Base-by-base conservation (phyloP, 2,329 filamentous ascomycete species). In the Penicillium sp. region DNA sequence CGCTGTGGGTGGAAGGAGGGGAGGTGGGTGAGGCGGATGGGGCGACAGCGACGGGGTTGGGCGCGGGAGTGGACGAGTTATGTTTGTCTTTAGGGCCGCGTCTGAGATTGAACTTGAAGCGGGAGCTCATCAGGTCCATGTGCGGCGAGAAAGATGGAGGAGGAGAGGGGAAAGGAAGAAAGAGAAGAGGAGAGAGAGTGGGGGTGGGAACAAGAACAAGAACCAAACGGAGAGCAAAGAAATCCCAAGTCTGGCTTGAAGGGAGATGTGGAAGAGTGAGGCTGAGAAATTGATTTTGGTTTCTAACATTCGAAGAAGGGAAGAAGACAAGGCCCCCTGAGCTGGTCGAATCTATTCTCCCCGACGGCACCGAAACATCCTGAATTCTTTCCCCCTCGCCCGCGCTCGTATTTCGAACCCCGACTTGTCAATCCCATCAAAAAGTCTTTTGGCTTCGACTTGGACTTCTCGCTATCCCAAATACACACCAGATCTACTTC, bases 71-170 rank as follows among this genome's bases (percentile, higher is more conserved):
- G n/a, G 57, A 59, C 56, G 52, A 37, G 25, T 38, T 46, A 45
- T 44, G 29, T 41, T 46, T 59, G 57, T 55, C 33, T 30, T 28
- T 28, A 6, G 25, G 25, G 25, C 25, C 12, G 25, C 10, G 25
- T 11, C 9, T 27, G 6, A 27, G 11, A n/a, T 27, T 27, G 25
- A 27, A 66, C 60, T 70, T 72, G 48, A 73, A 65, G 55, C 69
- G 66, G 58, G 69, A 68, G 64, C 64, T 73, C 69, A 74, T 73
- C 59, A 65, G 63, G 61, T 71, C 69, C 62, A 69, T 65, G 55
- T 55, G 51, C 51, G 46, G 54, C 47, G 32, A 51, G 39, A 31
- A 29, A 42, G 18, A 38, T 34, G 37, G 35, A 32, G 30, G 40
- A 40, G 43, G 35, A 20, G 43, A 41, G 37, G 27, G 35, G 30